Base-by-base conservation (phyloP, 2,329 filamentous ascomycete species). In the Microdochium bolleyi region DNA sequence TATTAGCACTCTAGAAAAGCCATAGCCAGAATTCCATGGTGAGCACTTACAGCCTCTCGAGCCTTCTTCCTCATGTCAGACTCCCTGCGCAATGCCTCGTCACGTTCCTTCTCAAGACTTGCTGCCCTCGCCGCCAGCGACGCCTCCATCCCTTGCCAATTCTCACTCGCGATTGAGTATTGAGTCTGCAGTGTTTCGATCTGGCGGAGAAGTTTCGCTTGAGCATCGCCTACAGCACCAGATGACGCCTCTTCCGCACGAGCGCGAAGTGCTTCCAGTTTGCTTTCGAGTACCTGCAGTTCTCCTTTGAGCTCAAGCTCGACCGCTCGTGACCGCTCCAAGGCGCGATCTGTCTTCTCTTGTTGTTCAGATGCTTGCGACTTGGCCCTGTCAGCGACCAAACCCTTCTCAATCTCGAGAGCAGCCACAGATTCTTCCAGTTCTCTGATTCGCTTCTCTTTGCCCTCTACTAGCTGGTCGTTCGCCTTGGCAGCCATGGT, bases 111-210 rank as follows among this genome's bases (percentile, higher is more conserved):
- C 67, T 99, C 94, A 10, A 97, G 75, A 50, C 76, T 85, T 3
- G 85, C 79, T 11, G 94, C 79, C 53, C 92, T 83, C 22, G 89
- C 83, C 50, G 92, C 80, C 30, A 99, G 72, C 2, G 89, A 95
- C 10, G 88, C 83, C 68, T 99, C 92, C 56, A 99, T 95, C 1
- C 91, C 89, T 65, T 96, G 92, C 94, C 95, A 99, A 62, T 99
- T 99, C 64, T 95, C 90, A 60, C 89, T 94, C 1, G 94, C 94
- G 52, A 95, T 85, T 1, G 91, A 85, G 69, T 99, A 96, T 67
- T 99, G 95, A 7, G 89, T 94, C 69, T 99, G 94, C 37, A 99
- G 73, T 1, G 89, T 96, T 72, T 99, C 94, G 52, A 99, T 88
- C 69, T 99, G 95, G 41, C 94, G 84, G 46, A 97, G 76, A 41